Evolutionary conservation across 169 alveolate species (phyloP).

Genomic region (Cryptosporidium ryanae): DNA sequence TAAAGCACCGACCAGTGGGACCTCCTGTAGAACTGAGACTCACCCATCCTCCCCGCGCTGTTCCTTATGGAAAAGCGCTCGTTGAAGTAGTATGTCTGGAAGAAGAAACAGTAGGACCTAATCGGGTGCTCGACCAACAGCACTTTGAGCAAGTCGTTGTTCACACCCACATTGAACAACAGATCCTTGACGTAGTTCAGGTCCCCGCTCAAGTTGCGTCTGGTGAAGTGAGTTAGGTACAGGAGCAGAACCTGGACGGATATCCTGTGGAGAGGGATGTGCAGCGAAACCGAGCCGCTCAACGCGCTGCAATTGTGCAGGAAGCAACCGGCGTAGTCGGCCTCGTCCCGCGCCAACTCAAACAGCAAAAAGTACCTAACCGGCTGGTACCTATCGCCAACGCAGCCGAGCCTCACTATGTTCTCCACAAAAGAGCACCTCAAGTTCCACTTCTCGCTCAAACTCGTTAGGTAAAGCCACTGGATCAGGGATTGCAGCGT

Average conservation of each 20-base stretch:
- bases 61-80: conserved; percentile 28
- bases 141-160: conserved; percentile 6
- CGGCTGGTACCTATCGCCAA: not conserved
- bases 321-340: no score
- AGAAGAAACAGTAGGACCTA: conserved; percentile 60
- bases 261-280: conserved; percentile 45
- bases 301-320: conserved; percentile 2
- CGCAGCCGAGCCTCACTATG: no score
- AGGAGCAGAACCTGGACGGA: conserved; percentile 12
- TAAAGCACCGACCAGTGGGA: conserved; percentile 67
- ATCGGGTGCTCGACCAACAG: conserved; percentile 35
- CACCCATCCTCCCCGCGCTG: conserved; percentile 20
- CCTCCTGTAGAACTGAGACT: conserved; percentile 65
- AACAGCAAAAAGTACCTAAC: not conserved
- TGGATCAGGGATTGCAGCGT: conserved; percentile 43
- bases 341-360: not conserved
- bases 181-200: not conserved
- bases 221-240: conserved; percentile 9
- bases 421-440: not conserved
- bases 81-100: conserved; percentile 29
- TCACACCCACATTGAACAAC: conserved; percentile 4
- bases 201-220: not conserved
- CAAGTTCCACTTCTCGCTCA: conserved; percentile 44
- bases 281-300: conserved; percentile 11
- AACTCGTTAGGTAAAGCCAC: conserved; percentile 17